Base-by-base conservation (phyloP, 148 eudicot genomes). In the Spergularia marina region DNA sequence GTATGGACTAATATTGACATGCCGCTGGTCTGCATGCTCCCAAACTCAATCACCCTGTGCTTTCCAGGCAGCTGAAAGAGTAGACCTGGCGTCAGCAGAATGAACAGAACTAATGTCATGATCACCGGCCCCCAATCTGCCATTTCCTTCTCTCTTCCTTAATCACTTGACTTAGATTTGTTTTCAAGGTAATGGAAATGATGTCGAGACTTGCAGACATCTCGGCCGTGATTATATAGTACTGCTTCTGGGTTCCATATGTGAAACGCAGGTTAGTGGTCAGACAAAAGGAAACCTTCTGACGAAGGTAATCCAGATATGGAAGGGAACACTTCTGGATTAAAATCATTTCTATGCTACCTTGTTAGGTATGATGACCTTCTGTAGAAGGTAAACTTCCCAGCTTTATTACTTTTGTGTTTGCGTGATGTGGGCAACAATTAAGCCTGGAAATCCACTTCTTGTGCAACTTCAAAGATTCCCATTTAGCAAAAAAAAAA, bases 61-160 rank as follows among this genome's bases (percentile, higher is more conserved):
- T 76, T 83, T 8, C 88, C 91, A 0, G 91, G 91, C 41, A 88
- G 80, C 84, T 88, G 91, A 54, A 86, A 86, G 13, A 88, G 74
- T 13, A 88, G 79, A 9, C 91, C 91, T 1, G 91, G 91, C 0
- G 88, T 79, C 75, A 88, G 68, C 21, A 88, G 52, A 58, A 88
- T 88, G 54, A 88, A 88, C 79, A 88, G 82, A 56, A 88, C 89
- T 77, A 85, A 81, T 17, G 88, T 85, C 77, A 88, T 76, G 10
- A 88, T 70, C 36, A 88, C 86, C 1, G 91, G 91, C 21, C 86
- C 91, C 89, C 84, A 88, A 63, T 88, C 88, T 21, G 88, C 88
- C 85, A 84, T 81, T 47, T 40, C 7, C 15, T 40, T 13, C 23
- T 59, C 55, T 71, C 34, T 66, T 0, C 20, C 20, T 41, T 34